Conservation (phyloP, 2,329 filamentous ascomycete genomes). For the Alternaria sp. region DNA sequence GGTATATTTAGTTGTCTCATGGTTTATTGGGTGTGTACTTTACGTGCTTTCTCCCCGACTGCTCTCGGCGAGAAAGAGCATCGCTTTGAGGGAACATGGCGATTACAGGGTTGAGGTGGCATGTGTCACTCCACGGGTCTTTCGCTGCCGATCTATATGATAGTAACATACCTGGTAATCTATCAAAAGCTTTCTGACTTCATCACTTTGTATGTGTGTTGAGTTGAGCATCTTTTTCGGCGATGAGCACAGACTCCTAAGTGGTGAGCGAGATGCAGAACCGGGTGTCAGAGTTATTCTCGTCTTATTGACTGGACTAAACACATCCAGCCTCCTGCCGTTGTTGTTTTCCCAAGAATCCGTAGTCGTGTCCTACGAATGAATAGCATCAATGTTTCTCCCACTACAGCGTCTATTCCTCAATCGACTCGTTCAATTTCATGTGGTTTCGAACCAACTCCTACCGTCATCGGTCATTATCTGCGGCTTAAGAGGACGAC, state of each 20-base stretch:
- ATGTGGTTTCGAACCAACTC: not conserved
- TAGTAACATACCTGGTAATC: constrained; percentile 15
- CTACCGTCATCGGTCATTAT: not conserved
- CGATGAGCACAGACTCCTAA: not conserved
- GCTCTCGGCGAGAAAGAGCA: not conserved
- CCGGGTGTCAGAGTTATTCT: not conserved
- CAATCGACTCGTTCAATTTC: not conserved
- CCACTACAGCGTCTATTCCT: not conserved
- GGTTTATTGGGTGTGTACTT: constrained; percentile 7
- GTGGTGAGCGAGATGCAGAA: not conserved
- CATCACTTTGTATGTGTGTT: not conserved
- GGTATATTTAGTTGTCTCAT: constrained; percentile 2
- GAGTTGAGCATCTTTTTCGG: not conserved
- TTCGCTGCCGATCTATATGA: constrained; percentile 6
- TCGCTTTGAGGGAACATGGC: not conserved
- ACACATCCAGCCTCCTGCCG: not conserved
- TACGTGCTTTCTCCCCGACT: not conserved
- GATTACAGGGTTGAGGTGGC: not conserved
- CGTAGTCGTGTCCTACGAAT: not conserved
- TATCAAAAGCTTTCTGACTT: constrained; percentile 12
- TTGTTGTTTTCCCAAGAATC: not conserved
- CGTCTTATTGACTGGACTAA: not conserved
- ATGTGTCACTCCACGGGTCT: not conserved
- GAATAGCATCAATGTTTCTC: not conserved
- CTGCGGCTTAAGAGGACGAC: not conserved